These are phyloP conservation scores for Thuidium tamariscinum DNA, from an alignment of 225 moss, liverwort and hornwort genomes.

Conservation along the genomic window DNA sequence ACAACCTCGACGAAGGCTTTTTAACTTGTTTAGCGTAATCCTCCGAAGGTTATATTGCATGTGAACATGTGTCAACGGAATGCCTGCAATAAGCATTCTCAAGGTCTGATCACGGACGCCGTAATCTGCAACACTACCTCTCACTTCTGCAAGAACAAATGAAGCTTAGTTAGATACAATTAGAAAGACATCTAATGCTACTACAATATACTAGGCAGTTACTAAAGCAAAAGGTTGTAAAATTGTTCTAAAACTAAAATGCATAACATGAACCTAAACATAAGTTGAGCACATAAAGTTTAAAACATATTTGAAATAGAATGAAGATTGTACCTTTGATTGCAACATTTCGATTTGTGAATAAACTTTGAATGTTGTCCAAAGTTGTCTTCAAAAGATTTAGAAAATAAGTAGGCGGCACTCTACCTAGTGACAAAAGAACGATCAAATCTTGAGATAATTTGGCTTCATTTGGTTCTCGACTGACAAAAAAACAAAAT, in stretches of 20 bases:
- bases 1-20: slow-evolving; percentile 27
- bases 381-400: slow-evolving; percentile 10
- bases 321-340: slow-evolving; percentile 1
- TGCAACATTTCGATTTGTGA: slow-evolving; percentile 12
- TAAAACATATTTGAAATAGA: neutral
- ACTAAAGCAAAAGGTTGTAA: no score
- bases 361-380: slow-evolving; percentile 10
- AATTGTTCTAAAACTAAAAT: neutral
- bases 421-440: slow-evolving; percentile 35
- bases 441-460: slow-evolving; percentile 54
- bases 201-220: neutral
- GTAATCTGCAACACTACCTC: neutral
- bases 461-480: slow-evolving; percentile 22
- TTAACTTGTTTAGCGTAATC: slow-evolving; percentile 3
- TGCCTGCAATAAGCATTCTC: slow-evolving; percentile 31
- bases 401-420: slow-evolving; percentile 24
- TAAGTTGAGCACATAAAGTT: neutral
- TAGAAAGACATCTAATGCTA: neutral
- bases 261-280: neutral
- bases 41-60: slow-evolving; percentile 24
- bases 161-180: neutral
- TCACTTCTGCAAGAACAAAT: slow-evolving; percentile 17
- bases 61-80: slow-evolving; percentile 32
- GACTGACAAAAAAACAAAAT: neutral
- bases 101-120: slow-evolving; percentile 10